Evolutionary conservation across 106 monocot species (phyloP).

Genomic region (Alisma plantagoaquatica): DNA sequence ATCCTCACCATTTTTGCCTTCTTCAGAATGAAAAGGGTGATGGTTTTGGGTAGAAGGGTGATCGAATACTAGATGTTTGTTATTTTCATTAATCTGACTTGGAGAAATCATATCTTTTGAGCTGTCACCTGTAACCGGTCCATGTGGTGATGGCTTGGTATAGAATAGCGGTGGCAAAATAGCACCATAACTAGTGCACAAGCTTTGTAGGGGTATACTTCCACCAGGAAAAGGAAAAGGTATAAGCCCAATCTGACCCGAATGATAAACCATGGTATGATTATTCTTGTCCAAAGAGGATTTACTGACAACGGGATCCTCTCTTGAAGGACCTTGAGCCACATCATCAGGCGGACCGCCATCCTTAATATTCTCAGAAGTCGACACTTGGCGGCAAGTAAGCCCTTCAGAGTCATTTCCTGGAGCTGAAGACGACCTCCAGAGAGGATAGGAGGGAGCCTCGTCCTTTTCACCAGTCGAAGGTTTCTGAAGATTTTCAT

Average conservation of each 20-base stretch:
- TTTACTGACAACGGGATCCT: background rate
- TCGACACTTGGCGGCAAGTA: background rate
- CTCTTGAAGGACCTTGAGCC: background rate
- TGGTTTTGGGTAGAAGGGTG: background rate
- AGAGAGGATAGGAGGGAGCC: background rate
- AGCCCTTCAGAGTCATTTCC: background rate
- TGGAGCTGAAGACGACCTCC: background rate
- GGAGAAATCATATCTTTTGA: background rate
- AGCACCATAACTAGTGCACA: constrained; percentile 1
- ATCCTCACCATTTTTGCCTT: background rate
- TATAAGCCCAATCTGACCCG: background rate
- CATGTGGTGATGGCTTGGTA: constrained; percentile 13
- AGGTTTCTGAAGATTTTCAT: background rate
- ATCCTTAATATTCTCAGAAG: background rate
- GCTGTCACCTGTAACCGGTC: background rate
- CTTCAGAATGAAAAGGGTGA: background rate
- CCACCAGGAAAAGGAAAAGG: constrained; percentile 2
- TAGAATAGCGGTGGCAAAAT: constrained; percentile 17
- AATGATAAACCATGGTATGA: background rate
- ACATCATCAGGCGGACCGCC: background rate
- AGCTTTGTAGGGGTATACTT: background rate
- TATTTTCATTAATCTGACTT: background rate
- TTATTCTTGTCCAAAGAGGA: background rate
- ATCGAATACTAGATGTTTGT: background rate
- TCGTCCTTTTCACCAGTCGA: background rate